Evolutionary conservation across 306 rosid genomes (phyloP).

Genomic region (Ziziphus jujuba): DNA sequence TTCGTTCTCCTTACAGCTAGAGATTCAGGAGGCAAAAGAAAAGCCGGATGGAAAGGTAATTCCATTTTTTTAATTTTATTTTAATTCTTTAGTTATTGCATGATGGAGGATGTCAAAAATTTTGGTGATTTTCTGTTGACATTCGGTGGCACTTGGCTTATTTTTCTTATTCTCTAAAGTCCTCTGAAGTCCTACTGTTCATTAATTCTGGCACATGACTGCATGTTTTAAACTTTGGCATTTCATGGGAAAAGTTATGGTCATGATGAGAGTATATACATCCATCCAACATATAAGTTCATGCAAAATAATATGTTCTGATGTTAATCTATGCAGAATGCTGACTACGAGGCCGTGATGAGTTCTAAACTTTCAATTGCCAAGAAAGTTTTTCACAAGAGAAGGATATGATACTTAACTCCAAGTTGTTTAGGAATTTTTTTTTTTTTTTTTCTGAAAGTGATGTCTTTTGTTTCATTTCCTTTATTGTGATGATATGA

Average conservation of each 20-base stretch:
- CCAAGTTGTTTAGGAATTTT: conserved; percentile 67
- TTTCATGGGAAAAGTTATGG: neutral
- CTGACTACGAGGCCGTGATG: conserved; percentile 88
- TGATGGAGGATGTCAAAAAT: conserved; percentile 1
- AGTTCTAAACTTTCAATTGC: conserved; percentile 79
- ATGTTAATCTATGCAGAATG: conserved; percentile 54
- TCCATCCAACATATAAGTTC: neutral
- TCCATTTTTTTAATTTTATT: conserved; percentile 16
- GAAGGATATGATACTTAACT: conserved; percentile 68
- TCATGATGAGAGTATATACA: neutral
- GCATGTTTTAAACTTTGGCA: neutral
- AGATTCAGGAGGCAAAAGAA: conserved; percentile 74
- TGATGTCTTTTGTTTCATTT: conserved; percentile 52
- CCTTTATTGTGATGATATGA: conserved; percentile 5
- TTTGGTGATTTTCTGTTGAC: neutral
- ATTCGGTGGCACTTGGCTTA: neutral
- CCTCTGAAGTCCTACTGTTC: neutral
- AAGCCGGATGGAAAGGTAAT: conserved; percentile 80
- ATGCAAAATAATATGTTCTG: conserved; percentile 2
- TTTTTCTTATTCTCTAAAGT: neutral
- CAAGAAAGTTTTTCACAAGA: conserved; percentile 66
- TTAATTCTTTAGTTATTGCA: conserved; percentile 16
- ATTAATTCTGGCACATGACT: neutral
- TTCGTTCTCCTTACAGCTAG: conserved; percentile 46
- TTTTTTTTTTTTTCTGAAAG: conserved; percentile 76